These are phyloP conservation scores for Wickerhamomyces bovis DNA, from an alignment of 805 yeast genomes.

Conservation along the genomic window DNA sequence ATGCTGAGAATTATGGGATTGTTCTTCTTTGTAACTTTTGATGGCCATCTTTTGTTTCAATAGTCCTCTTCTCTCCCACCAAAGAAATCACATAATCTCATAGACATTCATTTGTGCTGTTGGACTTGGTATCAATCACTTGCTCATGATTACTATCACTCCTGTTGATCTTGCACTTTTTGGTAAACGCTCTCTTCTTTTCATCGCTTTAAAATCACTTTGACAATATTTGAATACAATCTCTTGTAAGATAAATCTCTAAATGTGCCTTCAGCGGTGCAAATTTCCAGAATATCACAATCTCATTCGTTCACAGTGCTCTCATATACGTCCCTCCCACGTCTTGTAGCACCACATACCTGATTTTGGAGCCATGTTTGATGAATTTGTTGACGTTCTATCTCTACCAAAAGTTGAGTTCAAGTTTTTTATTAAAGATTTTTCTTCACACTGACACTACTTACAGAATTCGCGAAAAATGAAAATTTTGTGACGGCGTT, in stretches of 20 bases:
- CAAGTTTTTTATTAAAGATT: slow-evolving; percentile 5
- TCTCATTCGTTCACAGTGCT: not conserved
- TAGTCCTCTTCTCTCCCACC: no score
- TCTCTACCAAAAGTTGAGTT: slow-evolving; percentile 1
- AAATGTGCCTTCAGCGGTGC: not conserved
- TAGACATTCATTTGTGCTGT: no score
- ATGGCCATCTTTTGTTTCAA: no score
- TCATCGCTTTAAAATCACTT: not conserved
- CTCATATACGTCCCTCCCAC: not conserved
- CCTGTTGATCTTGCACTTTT: not conserved
- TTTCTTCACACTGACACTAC: not conserved
- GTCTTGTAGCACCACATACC: slow-evolving; percentile 35
- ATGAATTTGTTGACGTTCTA: slow-evolving; percentile 15
- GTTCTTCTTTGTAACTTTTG: no score
- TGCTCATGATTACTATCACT: not conserved
- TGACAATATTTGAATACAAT: no score
- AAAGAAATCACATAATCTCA: no score
- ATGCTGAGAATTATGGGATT: no score
- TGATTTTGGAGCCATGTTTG: slow-evolving; percentile 45
- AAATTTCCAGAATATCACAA: not conserved
- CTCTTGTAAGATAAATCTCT: not conserved
- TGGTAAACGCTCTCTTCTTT: not conserved
- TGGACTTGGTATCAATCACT: not conserved
- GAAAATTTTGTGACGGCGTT: not conserved
- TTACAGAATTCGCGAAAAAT: not conserved